A percentile compares a stretch with the other conserved stretches of the same genome.
These are phyloP conservation scores for Pachysandra terminalis DNA, from an alignment of 164 flowering plant genomes.

Conservation along the genomic window DNA sequence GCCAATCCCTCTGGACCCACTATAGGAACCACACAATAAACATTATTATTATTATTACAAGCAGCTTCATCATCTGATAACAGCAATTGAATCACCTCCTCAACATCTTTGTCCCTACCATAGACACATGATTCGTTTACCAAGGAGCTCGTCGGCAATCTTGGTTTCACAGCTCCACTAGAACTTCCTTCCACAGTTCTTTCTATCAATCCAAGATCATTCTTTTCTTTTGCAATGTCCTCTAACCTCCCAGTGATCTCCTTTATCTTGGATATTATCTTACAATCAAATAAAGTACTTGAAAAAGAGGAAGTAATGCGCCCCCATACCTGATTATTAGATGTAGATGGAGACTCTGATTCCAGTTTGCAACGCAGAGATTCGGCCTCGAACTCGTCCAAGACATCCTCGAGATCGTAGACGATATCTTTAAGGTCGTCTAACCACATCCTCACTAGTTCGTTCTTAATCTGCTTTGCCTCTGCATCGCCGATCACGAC, in stretches of 20 bases:
- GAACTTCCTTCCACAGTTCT: background rate
- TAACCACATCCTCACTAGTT: background rate
- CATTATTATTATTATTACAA: background rate
- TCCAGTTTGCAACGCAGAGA: background rate
- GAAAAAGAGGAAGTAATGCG: background rate
- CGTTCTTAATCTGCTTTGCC: background rate
- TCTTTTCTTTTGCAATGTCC: background rate
- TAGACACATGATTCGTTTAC: background rate
- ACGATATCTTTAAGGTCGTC: background rate
- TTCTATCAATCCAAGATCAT: background rate
- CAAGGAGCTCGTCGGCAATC: background rate
- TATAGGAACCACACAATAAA: background rate
- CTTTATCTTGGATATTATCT: background rate
- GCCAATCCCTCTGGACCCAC: background rate
- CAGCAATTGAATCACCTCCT: background rate
- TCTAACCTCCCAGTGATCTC: constrained; percentile 6
- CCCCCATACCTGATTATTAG: background rate
- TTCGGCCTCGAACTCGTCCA: background rate
- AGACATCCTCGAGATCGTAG: background rate
- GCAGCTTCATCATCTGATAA: background rate
- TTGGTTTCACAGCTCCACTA: background rate
- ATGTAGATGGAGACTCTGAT: background rate
- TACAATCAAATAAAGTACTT: too few species aligned
- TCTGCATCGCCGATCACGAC: background rate
- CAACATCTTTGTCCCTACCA: constrained; percentile 1